Percentiles rank a stretch among this genome's conserved stretches.
Evolutionary conservation across 495 filamentous ascomycete species (phyloP).

Genomic region (Barbatosphaeria neglecta): DNA sequence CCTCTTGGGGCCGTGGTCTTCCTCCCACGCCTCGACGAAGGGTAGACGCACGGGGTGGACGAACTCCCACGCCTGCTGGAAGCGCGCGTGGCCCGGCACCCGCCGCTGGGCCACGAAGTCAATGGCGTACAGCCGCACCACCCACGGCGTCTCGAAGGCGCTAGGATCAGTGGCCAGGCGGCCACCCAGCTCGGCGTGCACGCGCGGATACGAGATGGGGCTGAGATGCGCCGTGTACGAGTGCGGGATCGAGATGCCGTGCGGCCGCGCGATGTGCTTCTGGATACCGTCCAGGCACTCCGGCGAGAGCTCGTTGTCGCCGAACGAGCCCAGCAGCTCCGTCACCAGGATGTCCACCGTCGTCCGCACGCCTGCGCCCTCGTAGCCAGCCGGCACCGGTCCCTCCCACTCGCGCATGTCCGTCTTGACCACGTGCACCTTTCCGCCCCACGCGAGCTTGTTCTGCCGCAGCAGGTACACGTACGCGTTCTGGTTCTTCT

Average conservation of each 20-base stretch:
- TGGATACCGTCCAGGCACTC: constrained; percentile 59
- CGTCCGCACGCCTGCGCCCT: constrained; percentile 17
- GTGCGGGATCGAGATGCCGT: constrained; percentile 85
- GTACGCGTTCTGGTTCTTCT: constrained; percentile 97
- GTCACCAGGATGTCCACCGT: constrained; percentile 88
- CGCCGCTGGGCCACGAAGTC: constrained; percentile 57
- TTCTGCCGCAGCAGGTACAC: constrained; percentile 85
- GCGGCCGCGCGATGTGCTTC: constrained; percentile 55
- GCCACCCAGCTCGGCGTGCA: constrained; percentile 65
- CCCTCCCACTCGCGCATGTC: constrained; percentile 98
- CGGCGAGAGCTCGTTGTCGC: constrained; percentile 80
- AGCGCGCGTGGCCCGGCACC: constrained; percentile 41
- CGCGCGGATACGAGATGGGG: constrained; percentile 78
- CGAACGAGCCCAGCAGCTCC: constrained; percentile 87
- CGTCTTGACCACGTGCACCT: constrained; percentile 78
- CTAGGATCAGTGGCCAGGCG: constrained; percentile 49
- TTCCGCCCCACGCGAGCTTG: constrained; percentile 56
- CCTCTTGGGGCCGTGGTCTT: constrained; percentile 36
- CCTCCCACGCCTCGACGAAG: constrained; percentile 33
- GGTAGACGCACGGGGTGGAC: constrained; percentile 37
- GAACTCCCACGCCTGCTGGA: constrained; percentile 64
- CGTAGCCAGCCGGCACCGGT: constrained; percentile 28
- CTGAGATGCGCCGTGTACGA: constrained; percentile 87
- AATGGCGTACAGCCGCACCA: constrained; percentile 81
- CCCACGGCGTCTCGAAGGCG: constrained; percentile 81